Evolutionary conservation across 768 basidiomycete species (phyloP), one percentile per base, ranked within the genome.

Genomic region (Panellus pusillus): DNA sequence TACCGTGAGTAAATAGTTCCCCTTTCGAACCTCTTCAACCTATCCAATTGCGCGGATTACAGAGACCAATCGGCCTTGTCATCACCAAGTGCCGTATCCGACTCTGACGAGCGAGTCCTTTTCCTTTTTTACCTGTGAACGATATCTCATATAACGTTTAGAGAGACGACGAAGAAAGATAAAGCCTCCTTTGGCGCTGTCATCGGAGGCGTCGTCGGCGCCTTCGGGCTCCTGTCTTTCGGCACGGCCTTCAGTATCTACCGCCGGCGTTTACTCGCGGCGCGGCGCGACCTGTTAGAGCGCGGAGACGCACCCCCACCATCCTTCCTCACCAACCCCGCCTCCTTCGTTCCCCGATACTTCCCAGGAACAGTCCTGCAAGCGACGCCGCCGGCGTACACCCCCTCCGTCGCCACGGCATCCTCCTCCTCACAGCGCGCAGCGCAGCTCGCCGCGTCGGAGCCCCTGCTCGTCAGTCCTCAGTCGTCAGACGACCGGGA

Each of bases 341-440:
- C 66, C 9, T 72, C 76, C 3, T 83, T 83, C 65, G 66, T 80
- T 17, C 80, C 81, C 66, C 76, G 80, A 61, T 82, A 75, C 66
- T 82, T 82, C 76, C 82, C 80, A 24, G 79, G 77, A 9, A 77
- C 79, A 0, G 62, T 71, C 28, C 68, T 76, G 15, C 68, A 70
- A 35, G 55, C 69, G 31, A 72, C 75, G 7, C 79, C 74, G 9
- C 74, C 76, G 19, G 66, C 73, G 27, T 71, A 75, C 58, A 55
- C 64, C 28, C 66, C 71, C n/a, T 66, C 66, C 15, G 59, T 64
- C 19, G 41, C 60, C 29, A 46, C 63, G 15, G 51, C 63, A 1
- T 55, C 61, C 28, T 58, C 65, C 47, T 35, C 62, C 49, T 42
- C 52, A 14, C 29, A 15, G 6, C 50, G 39, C 13, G 20, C 38